Evolutionary conservation across 2,329 filamentous ascomycete genomes (phyloP).

Genomic region (Diaporthe destruens): DNA sequence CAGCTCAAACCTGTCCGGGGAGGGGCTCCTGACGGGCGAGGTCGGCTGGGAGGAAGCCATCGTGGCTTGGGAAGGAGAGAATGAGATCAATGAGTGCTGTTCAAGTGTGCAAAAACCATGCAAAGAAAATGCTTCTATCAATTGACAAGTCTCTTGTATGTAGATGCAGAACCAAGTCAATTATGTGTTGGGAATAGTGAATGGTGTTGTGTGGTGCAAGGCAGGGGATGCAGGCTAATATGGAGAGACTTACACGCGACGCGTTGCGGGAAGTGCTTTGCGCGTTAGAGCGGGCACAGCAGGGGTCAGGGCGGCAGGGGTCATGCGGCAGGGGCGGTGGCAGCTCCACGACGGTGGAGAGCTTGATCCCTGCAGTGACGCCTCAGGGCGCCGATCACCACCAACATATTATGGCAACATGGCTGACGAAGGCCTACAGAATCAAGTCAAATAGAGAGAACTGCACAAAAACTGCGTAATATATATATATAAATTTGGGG

Average conservation of each 20-base stretch:
- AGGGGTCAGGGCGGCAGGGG: background rate
- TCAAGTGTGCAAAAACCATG: constrained; percentile 6
- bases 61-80: constrained; percentile 41
- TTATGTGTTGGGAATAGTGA: background rate
- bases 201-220: constrained; percentile 7
- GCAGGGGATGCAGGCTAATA: constrained; percentile 27
- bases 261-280: constrained; percentile 17
- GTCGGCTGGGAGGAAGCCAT: constrained; percentile 65
- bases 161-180: background rate
- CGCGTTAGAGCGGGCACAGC: constrained; percentile 10
- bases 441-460: background rate
- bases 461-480: background rate
- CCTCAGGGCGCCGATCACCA: constrained; percentile 4
- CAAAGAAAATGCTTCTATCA: constrained; percentile 15
- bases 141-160: background rate
- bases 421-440: too few species aligned
- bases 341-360: constrained; percentile 21
- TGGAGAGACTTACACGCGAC: constrained; percentile 30
- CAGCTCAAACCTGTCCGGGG: constrained; percentile 59
- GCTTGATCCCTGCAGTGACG: constrained; percentile 1
- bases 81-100: constrained; percentile 5
- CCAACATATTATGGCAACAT: too few species aligned
- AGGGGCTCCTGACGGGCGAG: constrained; percentile 58
- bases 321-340: background rate
- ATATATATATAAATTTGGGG: too few species aligned